Evolutionary conservation across 208 protist species (phyloP).

Genomic region (Tetramitus jugosus): DNA sequence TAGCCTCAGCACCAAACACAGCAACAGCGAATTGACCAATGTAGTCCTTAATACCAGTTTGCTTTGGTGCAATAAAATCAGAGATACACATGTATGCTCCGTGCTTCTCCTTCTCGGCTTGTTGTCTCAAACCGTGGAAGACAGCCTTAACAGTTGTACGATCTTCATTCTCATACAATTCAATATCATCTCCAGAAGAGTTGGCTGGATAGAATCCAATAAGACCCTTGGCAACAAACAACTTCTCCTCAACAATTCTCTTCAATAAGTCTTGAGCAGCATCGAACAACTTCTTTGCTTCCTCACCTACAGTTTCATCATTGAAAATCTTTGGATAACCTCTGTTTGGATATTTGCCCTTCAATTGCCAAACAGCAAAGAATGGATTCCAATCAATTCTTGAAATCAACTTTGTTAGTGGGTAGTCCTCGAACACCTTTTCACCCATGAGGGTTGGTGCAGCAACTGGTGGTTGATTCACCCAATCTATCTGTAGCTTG

Average conservation of each 20-base stretch:
- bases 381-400: constrained; percentile 95
- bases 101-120: constrained; percentile 72
- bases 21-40: constrained; percentile 77
- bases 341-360: constrained; percentile 85
- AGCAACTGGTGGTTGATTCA: constrained; percentile 41
- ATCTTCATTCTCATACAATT: constrained; percentile 62
- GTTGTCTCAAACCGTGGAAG: constrained; percentile 78
- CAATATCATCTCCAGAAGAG: constrained; percentile 75
- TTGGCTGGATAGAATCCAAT: constrained; percentile 80
- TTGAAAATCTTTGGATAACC: constrained; percentile 92
- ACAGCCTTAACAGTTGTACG: constrained; percentile 38
- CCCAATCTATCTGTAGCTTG: constrained; percentile 61
- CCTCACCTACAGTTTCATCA: constrained; percentile 76
- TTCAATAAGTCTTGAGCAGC: constrained; percentile 73
- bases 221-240: constrained; percentile 59
- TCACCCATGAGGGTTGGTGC: constrained; percentile 57
- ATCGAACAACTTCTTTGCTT: constrained; percentile 80
- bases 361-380: constrained; percentile 81
- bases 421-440: constrained; percentile 62
- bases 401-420: constrained; percentile 61
- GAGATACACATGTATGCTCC: constrained; percentile 73
- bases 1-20: constrained; percentile 69
- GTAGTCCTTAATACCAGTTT: constrained; percentile 75
- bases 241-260: constrained; percentile 65
- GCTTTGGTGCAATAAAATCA: constrained; percentile 84